Conservation (phyloP, 2,329 filamentous ascomycete species). For the Pezicula neosporulosa region DNA sequence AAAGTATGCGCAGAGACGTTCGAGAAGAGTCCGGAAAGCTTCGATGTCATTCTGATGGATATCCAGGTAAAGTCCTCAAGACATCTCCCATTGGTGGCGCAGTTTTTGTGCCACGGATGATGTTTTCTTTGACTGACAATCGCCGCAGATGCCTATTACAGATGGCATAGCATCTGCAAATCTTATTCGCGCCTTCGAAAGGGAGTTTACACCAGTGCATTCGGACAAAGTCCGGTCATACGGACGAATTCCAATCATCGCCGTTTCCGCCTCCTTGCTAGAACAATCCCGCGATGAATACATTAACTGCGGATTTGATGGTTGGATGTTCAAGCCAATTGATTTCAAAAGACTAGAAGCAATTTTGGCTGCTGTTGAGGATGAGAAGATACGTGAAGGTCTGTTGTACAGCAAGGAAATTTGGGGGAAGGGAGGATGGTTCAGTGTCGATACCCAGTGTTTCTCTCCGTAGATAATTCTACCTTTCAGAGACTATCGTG, state of each 20-base stretch:
- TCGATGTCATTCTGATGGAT: slow-evolving; percentile 20
- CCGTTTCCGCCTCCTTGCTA: slow-evolving; percentile 17
- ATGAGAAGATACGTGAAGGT: slow-evolving; percentile 7
- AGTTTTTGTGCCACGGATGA: neutral
- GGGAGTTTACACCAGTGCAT: neutral
- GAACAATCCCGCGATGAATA: slow-evolving; percentile 10
- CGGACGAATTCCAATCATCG: slow-evolving; percentile 16
- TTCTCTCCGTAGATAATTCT: too few relatives aligned
- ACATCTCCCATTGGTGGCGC: neutral
- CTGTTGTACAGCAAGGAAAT: slow-evolving; percentile 9
- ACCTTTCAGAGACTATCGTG: too few relatives aligned
- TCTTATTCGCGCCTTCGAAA: slow-evolving; percentile 13
- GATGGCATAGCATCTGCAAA: slow-evolving; percentile 13
- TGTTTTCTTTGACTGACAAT: neutral
- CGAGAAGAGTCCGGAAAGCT: slow-evolving; percentile 42
- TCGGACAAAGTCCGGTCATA: slow-evolving; percentile 1
- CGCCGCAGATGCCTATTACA: slow-evolving; percentile 15
- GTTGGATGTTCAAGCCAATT: slow-evolving; percentile 18
- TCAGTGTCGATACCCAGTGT: slow-evolving; percentile 1
- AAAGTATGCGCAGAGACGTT: slow-evolving; percentile 72
- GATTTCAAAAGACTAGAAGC: slow-evolving; percentile 14
- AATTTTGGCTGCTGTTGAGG: slow-evolving; percentile 12
- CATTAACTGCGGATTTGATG: slow-evolving; percentile 14
- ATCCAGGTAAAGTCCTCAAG: slow-evolving; percentile 9
- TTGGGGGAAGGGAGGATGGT: slow-evolving; percentile 16